phyloP scores from a whole-genome alignment of 805 yeast genomes.

The Kluyveromyces wickerhamii region DNA sequence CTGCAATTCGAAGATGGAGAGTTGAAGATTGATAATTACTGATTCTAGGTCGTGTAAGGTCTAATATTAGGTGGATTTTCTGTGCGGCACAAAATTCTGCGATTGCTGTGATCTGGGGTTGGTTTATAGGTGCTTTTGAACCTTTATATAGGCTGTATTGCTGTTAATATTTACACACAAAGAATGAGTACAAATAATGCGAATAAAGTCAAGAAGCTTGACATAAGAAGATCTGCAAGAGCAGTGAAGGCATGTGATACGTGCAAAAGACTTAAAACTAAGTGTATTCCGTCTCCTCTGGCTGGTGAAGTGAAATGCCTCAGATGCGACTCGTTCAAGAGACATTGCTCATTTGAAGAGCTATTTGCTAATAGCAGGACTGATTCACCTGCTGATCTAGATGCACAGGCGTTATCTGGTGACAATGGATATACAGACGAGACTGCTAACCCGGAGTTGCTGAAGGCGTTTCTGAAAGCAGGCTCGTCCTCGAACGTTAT shows the following conservation, averaged over 20 bases:
- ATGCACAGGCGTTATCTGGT: background rate
- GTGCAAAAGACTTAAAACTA: constrained; percentile 50
- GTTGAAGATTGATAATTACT: too few relatives aligned
- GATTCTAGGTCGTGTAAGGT: too few relatives aligned
- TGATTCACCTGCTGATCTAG: background rate
- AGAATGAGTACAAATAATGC: constrained; percentile 5
- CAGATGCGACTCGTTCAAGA: constrained; percentile 47
- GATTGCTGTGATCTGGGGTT: too few relatives aligned
- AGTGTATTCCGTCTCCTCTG: constrained; percentile 47
- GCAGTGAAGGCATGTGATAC: constrained; percentile 47
- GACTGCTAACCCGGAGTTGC: constrained; percentile 10
- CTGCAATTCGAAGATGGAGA: too few relatives aligned
- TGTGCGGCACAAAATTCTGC: too few relatives aligned
- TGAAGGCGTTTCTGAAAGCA: constrained; percentile 12
- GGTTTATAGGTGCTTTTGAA: too few relatives aligned
- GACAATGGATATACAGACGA: background rate
- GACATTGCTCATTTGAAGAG: constrained; percentile 44
- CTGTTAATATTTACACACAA: too few relatives aligned
- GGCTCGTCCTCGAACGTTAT: background rate
- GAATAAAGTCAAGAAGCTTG: constrained; percentile 8
- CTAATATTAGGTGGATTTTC: too few relatives aligned
- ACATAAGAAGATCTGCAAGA: constrained; percentile 20
- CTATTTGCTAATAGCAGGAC: constrained; percentile 4
- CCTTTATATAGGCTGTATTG: too few relatives aligned
- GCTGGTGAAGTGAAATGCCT: constrained; percentile 44